Evolutionary conservation across 257 asterid genomes (phyloP), one percentile per base, ranked within the genome.

Genomic region (Solanum dulcamara): DNA sequence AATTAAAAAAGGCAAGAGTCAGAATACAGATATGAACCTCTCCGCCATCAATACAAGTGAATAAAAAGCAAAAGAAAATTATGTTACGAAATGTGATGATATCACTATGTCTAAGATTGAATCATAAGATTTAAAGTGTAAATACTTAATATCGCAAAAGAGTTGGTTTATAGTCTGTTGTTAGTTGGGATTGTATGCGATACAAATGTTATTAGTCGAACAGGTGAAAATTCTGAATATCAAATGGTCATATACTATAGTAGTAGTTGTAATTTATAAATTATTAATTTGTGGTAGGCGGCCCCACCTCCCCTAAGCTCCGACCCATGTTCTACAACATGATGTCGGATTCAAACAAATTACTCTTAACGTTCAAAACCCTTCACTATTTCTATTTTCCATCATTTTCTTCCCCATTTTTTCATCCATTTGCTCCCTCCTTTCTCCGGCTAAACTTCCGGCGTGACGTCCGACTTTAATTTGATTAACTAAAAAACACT

Each of bases 271-370:
- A n/a, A n/a, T n/a, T n/a, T n/a, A n/a, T 13, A 30, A 2, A 15
- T 74, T 42, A 74, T 38, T n/a, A n/a, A 72, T 40, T n/a, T 72
- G 57, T 2, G 37, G 37, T 24, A 42, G 24, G 24, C 81, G 11
- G 0, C 37, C 37, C 57, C 55, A 14, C 81, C 14, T 15, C 37
- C 57, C n/a, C 3, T 7, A 32, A 66, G 24, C 42, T 62, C 35
- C 17, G 70, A 62, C 70, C 80, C 51, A 37, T 71, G 80, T 71
- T 71, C 10, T 20, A 37, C 32, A 71, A 35, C 80, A 77, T 46
- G 40, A 77, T 77, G 82, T 77, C 82, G 15, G 26, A 46, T 77
- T 46, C 62, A 9, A 68, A 26, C 82, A 77, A 77, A 77, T n/a
- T 26, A 24, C 10, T 13, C 53, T 28, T 26, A 28, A 28, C 62